Percentiles rank a stretch among this genome's conserved stretches.
phyloP scores from a whole-genome alignment of 495 filamentous ascomycete genomes.

The Pseudomonodictys pantanalensis region DNA sequence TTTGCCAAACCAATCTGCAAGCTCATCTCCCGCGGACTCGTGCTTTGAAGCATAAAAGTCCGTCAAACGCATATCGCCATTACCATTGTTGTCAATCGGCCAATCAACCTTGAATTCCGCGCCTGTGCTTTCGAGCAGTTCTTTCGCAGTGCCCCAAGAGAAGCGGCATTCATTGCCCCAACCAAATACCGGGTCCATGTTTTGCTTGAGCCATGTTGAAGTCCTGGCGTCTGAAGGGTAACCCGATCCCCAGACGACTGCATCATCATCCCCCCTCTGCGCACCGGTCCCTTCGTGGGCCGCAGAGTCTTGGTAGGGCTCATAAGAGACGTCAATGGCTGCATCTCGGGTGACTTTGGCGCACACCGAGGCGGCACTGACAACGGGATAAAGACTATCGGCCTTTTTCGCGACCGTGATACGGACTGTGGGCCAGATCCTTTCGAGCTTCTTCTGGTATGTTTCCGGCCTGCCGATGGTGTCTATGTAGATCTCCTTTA shows the following conservation, averaged over 20 bases:
- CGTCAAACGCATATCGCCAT: constrained; percentile 61
- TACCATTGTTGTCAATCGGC: constrained; percentile 66
- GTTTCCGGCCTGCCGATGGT: constrained; percentile 78
- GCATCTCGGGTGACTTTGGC: constrained; percentile 95
- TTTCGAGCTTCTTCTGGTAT: constrained; percentile 82
- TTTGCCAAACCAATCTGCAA: constrained; percentile 63
- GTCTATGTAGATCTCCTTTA: constrained; percentile 90
- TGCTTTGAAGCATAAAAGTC: constrained; percentile 63
- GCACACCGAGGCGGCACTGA: constrained; percentile 88
- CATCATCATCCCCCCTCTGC: constrained; percentile 16
- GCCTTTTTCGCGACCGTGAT: constrained; percentile 97
- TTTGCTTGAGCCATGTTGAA: constrained; percentile 72
- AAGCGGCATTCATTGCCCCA: constrained; percentile 92
- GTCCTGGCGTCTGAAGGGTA: constrained; percentile 89
- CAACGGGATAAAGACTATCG: constrained; percentile 87
- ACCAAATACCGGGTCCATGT: constrained; percentile 91
- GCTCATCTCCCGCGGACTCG: constrained; percentile 49
- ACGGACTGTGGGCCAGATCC: constrained; percentile 72
- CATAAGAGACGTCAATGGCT: constrained; percentile 73
- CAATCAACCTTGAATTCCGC: constrained; percentile 74
- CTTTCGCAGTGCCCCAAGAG: constrained; percentile 92
- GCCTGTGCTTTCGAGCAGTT: constrained; percentile 71
- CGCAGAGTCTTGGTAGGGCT: constrained; percentile 36
- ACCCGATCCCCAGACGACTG: constrained; percentile 75
- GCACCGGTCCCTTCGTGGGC: constrained; percentile 8